Conservation (phyloP, 2,329 filamentous ascomycete species). For the Aspergillus sergii region DNA sequence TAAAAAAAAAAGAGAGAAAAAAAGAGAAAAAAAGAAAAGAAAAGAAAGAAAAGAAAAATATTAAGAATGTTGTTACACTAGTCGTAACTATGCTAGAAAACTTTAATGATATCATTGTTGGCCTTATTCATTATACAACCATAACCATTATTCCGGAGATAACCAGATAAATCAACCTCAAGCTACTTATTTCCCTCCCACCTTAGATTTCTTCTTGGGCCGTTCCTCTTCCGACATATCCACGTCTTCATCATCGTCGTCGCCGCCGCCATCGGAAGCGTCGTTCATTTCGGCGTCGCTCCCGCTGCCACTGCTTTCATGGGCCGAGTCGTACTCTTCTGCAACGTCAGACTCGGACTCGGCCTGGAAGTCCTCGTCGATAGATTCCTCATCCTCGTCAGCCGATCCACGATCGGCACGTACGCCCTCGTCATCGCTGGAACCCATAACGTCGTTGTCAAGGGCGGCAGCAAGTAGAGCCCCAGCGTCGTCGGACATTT, state of each 20-base stretch:
- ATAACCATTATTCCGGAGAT: conserved; percentile 8
- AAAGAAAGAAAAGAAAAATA: not conserved
- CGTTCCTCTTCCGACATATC: conserved; percentile 46
- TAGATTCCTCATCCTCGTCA: conserved; percentile 92
- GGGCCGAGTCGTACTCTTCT: conserved; percentile 90
- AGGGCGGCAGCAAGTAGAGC: conserved; percentile 76
- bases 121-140: conserved; percentile 19
- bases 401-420: conserved; percentile 82
- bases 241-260: conserved; percentile 39
- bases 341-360: conserved; percentile 94
- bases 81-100: not conserved
- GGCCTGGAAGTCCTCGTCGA: conserved; percentile 93
- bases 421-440: conserved; percentile 77
- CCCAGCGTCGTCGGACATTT: conserved; percentile 87
- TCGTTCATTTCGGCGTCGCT: conserved; percentile 64
- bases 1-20: not conserved
- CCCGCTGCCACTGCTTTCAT: conserved; percentile 78
- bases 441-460: conserved; percentile 77
- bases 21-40: not conserved
- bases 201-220: conserved; percentile 67
- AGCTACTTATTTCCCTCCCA: conserved; percentile 32
- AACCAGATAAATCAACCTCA: not conserved
- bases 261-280: conserved; percentile 41
- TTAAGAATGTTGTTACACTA: not conserved
- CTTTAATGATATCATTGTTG: conserved; percentile 5